Evolutionary conservation across 345 rosid species (phyloP), one percentile per base, ranked within the genome.

Genomic region (Leavenworthia alabamica): DNA sequence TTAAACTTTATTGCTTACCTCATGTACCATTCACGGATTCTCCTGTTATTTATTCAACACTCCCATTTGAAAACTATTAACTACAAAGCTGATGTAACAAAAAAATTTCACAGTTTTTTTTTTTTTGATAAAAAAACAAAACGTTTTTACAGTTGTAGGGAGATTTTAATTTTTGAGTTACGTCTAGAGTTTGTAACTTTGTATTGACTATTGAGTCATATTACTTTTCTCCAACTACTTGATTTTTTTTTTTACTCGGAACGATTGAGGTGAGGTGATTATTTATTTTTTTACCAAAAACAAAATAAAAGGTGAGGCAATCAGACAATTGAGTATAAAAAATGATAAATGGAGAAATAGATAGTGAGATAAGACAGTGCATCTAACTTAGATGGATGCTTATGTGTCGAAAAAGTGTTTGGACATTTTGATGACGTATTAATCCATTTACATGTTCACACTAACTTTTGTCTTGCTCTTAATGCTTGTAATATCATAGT

Each of bases 1-100:
- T 44, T 44, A 17, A 33, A 43, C 56, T 44, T 69, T 60, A 45
- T 52, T 53, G 62, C 62, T 61, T 61, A 61, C 67, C 41, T 69
- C 73, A 53, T 44, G 43, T 53, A 35, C 35, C 73, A 53, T 27
- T 45, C 36, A 61, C 50, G 23, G 29, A 50, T 52, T 23, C 41
- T 6, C 40, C 40, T 35, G 14, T 35, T 35, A 12, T 35, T 35
- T 11, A 35, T 40, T 53, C 33, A 43, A 33, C 33, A 52, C 61
- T 60, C 10, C 8, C 7, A 37, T 48, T 37, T n/a, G 0, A 6
- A 49, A 45, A 48, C 8, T 40, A 14, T 8, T 20, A 42, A 8
- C 32, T 17, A 42, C 40, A 41, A 23, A n/a, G 47, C 23, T 68
- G 66, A 68, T 52, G 61, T 33, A 43, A 51, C 40, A 12, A 24